Percentiles rank a stretch among this genome's conserved stretches.
Evolutionary conservation across 768 basidiomycete genomes (phyloP).

Genomic region (Termitomyces sp.): DNA sequence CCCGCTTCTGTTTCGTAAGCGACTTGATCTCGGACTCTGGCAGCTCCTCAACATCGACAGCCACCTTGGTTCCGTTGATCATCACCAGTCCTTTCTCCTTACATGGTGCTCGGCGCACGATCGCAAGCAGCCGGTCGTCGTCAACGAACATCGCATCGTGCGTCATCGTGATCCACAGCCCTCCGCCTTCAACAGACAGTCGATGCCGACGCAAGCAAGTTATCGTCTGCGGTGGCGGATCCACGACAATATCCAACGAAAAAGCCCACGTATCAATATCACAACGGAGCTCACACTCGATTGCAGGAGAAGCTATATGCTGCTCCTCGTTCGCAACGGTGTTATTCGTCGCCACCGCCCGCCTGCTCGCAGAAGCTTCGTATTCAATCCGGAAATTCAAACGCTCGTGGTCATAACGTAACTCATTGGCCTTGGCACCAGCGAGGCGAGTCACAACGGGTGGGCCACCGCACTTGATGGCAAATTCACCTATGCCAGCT

Average conservation of each 20-base stretch:
- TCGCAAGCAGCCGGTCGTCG: slow-evolving; percentile 68
- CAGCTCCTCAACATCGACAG: slow-evolving; percentile 86
- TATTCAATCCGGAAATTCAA: slow-evolving; percentile 81
- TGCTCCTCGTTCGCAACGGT: slow-evolving; percentile 19
- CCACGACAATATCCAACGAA: slow-evolving; percentile 83
- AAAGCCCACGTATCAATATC: slow-evolving; percentile 86
- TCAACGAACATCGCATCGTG: slow-evolving; percentile 78
- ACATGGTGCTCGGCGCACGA: slow-evolving; percentile 70
- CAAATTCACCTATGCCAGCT: slow-evolving; percentile 91
- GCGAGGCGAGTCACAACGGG: slow-evolving; percentile 83
- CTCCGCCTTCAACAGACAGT: slow-evolving; percentile 82
- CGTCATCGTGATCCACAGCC: slow-evolving; percentile 88
- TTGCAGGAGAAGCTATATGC: slow-evolving; percentile 36
- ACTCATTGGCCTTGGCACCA: slow-evolving; percentile 66
- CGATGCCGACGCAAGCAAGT: slow-evolving; percentile 83
- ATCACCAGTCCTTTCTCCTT: slow-evolving; percentile 81
- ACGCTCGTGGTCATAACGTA: slow-evolving; percentile 86
- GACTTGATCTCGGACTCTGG: slow-evolving; percentile 81
- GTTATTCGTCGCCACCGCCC: slow-evolving; percentile 17
- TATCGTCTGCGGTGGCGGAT: slow-evolving; percentile 84
- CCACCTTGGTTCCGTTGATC: slow-evolving; percentile 83
- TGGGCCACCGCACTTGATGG: slow-evolving; percentile 93
- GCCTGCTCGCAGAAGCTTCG: slow-evolving; percentile 53
- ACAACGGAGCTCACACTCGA: slow-evolving; percentile 90
- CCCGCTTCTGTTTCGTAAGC: slow-evolving; percentile 76